A percentile compares a stretch with the other conserved stretches of the same genome.
These are phyloP conservation scores for Backusella tuberculispora DNA, from an alignment of 192 early-diverging fungal genomes.

Conservation along the genomic window DNA sequence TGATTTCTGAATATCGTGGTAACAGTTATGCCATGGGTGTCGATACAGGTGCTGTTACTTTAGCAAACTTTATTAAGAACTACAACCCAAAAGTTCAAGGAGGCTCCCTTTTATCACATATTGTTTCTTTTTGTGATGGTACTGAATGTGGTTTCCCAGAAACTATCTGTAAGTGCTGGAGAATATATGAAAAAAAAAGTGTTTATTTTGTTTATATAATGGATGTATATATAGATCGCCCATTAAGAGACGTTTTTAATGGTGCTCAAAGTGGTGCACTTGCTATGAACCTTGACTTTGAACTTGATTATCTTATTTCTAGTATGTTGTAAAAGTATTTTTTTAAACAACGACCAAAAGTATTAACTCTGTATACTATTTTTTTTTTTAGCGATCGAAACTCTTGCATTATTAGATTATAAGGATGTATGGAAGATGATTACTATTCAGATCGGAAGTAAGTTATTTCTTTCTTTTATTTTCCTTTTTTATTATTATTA, in stretches of 20 bases:
- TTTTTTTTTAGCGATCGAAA: slow-evolving; percentile 2
- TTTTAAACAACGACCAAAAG: not conserved
- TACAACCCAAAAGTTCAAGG: slow-evolving; percentile 47
- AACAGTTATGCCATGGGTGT: slow-evolving; percentile 56
- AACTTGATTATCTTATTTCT: slow-evolving; percentile 49
- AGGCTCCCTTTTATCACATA: slow-evolving; percentile 47
- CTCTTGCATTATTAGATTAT: not conserved
- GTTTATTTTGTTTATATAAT: too few relatives aligned
- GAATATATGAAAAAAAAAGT: not conserved
- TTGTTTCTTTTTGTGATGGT: slow-evolving; percentile 26
- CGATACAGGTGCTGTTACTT: slow-evolving; percentile 44
- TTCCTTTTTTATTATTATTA: not conserved
- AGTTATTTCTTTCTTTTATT: not conserved
- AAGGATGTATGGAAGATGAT: slow-evolving; percentile 23
- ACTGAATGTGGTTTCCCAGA: not conserved
- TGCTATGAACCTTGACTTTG: slow-evolving; percentile 45
- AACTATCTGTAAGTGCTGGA: not conserved
- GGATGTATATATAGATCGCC: slow-evolving; percentile 8
- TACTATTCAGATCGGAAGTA: slow-evolving; percentile 32
- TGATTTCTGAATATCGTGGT: slow-evolving; percentile 53
- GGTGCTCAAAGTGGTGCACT: slow-evolving; percentile 58
- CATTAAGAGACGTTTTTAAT: slow-evolving; percentile 42
- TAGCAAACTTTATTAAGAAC: slow-evolving; percentile 52
- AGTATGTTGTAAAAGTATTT: not conserved
- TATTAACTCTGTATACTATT: not conserved